These are phyloP conservation scores for Petrea volubilis DNA, from an alignment of 257 asterid genomes.

Conservation along the genomic window DNA sequence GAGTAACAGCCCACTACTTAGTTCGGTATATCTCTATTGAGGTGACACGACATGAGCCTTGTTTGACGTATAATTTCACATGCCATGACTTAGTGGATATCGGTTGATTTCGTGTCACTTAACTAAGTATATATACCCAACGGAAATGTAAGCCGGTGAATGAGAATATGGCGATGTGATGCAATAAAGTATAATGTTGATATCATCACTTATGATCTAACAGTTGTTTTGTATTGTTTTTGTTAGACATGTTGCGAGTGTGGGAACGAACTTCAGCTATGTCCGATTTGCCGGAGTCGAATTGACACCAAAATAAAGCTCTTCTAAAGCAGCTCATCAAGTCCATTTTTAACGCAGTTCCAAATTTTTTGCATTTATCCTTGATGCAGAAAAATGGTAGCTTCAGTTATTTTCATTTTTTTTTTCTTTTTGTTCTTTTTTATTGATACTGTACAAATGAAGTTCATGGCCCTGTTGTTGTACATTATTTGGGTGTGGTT, in stretches of 20 bases:
- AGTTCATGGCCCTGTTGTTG: not conserved
- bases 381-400: conserved; percentile 3
- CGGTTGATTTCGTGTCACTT: too few relatives aligned
- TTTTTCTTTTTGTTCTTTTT: not conserved
- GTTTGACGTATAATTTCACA: too few relatives aligned
- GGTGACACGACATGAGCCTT: too few relatives aligned
- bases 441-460: conserved; percentile 13
- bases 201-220: not conserved
- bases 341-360: not conserved
- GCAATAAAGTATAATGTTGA: not conserved
- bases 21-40: too few relatives aligned
- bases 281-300: conserved; percentile 80
- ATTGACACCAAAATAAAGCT: conserved; percentile 87
- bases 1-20: too few relatives aligned
- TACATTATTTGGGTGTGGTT: conserved; percentile 9
- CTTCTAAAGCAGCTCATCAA: conserved; percentile 41
- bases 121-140: too few relatives aligned
- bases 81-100: too few relatives aligned
- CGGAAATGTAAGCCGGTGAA: too few relatives aligned
- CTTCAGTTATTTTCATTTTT: not conserved
- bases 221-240: not conserved
- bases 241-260: conserved; percentile 78
- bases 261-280: conserved; percentile 62
- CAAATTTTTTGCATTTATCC: conserved; percentile 30
- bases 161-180: too few relatives aligned